Evolutionary conservation across 306 rosid species (phyloP), one percentile per base, ranked within the genome.

Genomic region (Cajanus cajan): DNA sequence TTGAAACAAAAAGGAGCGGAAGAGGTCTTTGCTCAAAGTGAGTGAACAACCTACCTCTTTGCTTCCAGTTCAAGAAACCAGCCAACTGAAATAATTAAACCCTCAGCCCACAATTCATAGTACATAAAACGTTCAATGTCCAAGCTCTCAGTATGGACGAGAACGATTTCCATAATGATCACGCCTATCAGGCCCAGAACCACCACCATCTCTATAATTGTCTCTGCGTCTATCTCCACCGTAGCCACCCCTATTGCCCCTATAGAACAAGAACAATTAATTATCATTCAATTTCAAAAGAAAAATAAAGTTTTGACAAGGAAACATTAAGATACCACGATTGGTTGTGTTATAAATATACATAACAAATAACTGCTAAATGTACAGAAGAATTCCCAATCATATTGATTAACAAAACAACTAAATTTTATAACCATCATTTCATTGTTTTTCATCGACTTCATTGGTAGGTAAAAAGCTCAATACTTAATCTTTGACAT

Each of bases 11-110:
- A 78, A 78, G 93, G 90, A 86, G 93, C 86, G 59, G 71, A 81
- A 91, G 96, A 88, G 97, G 98, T 79, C 90, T 71, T 71, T 87
- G 93, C 92, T 81, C 89, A 71, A 72, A 89, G 87, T 65, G 87
- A 86, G 88, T 82, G 96, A 91, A 89, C 97, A 93, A 83, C 98
- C 98, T 96, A 96, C 99, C 98, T 96, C 97, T 91, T 88, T 76
- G 89, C 89, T 90, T 93, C 96, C 90, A 86, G 73, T 88, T 90
- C 90, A 89, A 86, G 98, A 87, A 89, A 85, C 82, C 90, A 76
- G 90, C 91, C 89, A 87, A 86, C 67, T 85, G 91, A 90, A 89
- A 91, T 57, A 82, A 85, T 79, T 91, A 91, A 89, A 84, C 91
- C 85, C 85, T 86, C 91, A 90, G 92, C 87, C 72, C 91, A 89